Percentiles rank a stretch among this genome's conserved stretches.
phyloP scores from a whole-genome alignment of 2,329 filamentous ascomycete species.

The Fusarium bactridioides region DNA sequence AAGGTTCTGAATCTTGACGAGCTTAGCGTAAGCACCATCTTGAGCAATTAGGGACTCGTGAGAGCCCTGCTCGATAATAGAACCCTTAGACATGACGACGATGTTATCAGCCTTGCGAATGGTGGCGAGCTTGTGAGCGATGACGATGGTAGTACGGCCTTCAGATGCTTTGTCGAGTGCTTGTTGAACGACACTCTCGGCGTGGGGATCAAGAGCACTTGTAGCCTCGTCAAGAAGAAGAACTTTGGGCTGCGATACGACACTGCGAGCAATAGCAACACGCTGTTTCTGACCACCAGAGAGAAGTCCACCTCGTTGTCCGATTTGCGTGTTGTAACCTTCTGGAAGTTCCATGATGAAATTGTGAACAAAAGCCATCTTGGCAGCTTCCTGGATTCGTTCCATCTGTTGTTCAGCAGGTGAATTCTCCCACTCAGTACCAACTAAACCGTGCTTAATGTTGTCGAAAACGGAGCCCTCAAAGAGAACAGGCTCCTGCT shows the following conservation, averaged over 20 bases:
- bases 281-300: constrained; percentile 74
- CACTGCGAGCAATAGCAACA: constrained; percentile 70
- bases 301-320: constrained; percentile 68
- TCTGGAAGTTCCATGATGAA: constrained; percentile 58
- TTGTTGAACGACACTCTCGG: constrained; percentile 59
- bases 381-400: constrained; percentile 56
- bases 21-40: constrained; percentile 57
- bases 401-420: constrained; percentile 52
- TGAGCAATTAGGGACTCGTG: constrained; percentile 61
- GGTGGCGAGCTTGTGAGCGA: constrained; percentile 64
- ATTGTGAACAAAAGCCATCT: constrained; percentile 58
- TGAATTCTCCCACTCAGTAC: constrained; percentile 50
- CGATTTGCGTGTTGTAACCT: constrained; percentile 64
- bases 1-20: constrained; percentile 56
- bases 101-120: constrained; percentile 45
- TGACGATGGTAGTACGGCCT: constrained; percentile 68
- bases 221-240: constrained; percentile 74
- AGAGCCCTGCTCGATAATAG: constrained; percentile 41
- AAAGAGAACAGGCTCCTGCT: constrained; percentile 55
- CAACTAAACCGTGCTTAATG: constrained; percentile 59
- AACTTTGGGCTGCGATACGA: constrained; percentile 67
- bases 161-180: constrained; percentile 61
- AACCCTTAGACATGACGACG: constrained; percentile 41
- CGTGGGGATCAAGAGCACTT: constrained; percentile 57
- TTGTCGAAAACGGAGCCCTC: constrained; percentile 62